Conservation (phyloP, 225 moss, liverwort and hornwort species). For the Lunularia cruciata region DNA sequence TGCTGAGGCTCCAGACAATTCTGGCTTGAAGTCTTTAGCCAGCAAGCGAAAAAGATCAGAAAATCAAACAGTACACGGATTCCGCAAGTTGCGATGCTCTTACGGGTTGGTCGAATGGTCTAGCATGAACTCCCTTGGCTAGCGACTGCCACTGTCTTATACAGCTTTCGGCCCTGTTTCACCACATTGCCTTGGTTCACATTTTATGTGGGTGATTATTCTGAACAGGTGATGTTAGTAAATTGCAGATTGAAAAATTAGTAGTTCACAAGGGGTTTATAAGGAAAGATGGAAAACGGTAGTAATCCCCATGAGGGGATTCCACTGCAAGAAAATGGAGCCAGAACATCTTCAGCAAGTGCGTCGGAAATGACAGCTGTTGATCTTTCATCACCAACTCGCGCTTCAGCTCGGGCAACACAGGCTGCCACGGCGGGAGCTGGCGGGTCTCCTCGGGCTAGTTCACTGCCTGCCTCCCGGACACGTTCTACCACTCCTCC, state of each 20-base stretch:
- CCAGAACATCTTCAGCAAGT: slow-evolving; percentile 12
- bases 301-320: slow-evolving; percentile 32
- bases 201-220: background rate
- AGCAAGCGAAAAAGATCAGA: background rate
- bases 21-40: background rate
- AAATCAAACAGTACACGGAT: background rate
- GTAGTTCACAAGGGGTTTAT: slow-evolving; percentile 1
- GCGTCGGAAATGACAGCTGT: slow-evolving; percentile 69
- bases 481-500: slow-evolving; percentile 19
- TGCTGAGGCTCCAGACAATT: background rate
- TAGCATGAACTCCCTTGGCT: background rate
- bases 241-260: slow-evolving; percentile 8
- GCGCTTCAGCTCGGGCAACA: slow-evolving; percentile 31
- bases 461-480: slow-evolving; percentile 17
- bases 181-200: background rate
- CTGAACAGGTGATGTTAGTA: background rate
- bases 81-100: background rate
- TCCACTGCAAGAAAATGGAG: slow-evolving; percentile 51
- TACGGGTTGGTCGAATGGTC: background rate
- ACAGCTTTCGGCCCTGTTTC: background rate
- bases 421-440: slow-evolving; percentile 19
- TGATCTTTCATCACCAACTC: slow-evolving; percentile 73
- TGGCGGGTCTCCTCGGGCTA: slow-evolving; percentile 37
- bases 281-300: slow-evolving; percentile 74
- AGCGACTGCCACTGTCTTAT: background rate